A percentile compares a stretch with the other conserved stretches of the same genome.
Evolutionary conservation across 352 stramenopile genomes (phyloP).

Genomic region (Pythium phragmiticola): DNA sequence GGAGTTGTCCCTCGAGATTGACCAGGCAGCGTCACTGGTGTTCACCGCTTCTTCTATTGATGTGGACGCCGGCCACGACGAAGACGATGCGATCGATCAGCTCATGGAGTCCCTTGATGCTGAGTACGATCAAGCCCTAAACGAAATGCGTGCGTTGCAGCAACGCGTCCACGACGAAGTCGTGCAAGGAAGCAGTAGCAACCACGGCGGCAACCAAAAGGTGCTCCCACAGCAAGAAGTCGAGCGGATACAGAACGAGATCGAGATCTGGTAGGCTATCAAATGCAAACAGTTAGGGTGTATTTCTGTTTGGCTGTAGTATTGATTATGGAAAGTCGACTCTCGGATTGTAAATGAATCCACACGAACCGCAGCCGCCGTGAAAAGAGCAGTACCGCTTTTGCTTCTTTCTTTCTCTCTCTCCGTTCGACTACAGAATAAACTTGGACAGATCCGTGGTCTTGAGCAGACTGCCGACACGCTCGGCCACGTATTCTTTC

Average conservation of each 20-base stretch:
- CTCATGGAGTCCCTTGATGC: constrained; percentile 52
- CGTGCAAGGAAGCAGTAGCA: constrained; percentile 31
- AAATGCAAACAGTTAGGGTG: too few relatives aligned
- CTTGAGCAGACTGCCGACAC: constrained; percentile 93
- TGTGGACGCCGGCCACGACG: constrained; percentile 23
- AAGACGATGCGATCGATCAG: constrained; percentile 43
- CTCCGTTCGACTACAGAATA: constrained; percentile 90
- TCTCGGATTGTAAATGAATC: too few relatives aligned
- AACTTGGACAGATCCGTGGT: constrained; percentile 97
- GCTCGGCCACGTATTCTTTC: constrained; percentile 93
- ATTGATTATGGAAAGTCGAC: too few relatives aligned
- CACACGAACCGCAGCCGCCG: too few relatives aligned
- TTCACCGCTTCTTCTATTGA: constrained; percentile 33
- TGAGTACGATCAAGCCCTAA: constrained; percentile 40
- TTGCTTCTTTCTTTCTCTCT: not conserved
- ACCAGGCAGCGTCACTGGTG: constrained; percentile 29
- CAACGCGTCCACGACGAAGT: constrained; percentile 47
- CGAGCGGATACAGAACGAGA: constrained; percentile 69
- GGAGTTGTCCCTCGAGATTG: constrained; percentile 50
- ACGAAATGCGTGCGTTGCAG: constrained; percentile 40
- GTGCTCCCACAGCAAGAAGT: constrained; percentile 70
- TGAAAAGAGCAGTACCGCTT: not conserved
- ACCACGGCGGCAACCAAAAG: constrained; percentile 35
- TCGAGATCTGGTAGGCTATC: constrained; percentile 68
- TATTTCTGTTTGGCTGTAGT: too few relatives aligned